A percentile compares a stretch with the other conserved stretches of the same genome.
These are phyloP conservation scores for Collariella sp. DNA, from an alignment of 495 filamentous ascomycete genomes.

Conservation along the genomic window DNA sequence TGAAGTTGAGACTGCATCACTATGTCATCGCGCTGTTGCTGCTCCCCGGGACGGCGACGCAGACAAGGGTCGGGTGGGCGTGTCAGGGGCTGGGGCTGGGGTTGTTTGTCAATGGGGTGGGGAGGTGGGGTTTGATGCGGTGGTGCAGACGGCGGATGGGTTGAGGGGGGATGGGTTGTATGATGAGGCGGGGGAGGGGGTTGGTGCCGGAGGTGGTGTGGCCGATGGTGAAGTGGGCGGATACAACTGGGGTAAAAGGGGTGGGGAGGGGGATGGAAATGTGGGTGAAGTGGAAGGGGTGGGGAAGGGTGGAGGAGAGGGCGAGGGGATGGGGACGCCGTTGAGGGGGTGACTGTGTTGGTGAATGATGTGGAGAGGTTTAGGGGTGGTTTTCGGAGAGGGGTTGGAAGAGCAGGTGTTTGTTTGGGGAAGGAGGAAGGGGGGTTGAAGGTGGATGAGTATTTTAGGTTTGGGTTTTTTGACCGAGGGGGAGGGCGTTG, in stretches of 20 bases:
- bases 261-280: conserved; percentile 25
- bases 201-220: conserved; percentile 56
- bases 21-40: conserved; percentile 80
- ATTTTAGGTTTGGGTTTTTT: conserved; percentile 22
- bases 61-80: conserved; percentile 65
- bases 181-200: conserved; percentile 55
- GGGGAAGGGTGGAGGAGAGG: not conserved
- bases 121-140: conserved; percentile 81
- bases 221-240: conserved; percentile 32
- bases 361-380: conserved; percentile 27
- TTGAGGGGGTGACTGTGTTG: conserved; percentile 21
- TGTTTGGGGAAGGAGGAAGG: conserved; percentile 8
- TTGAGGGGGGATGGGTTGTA: conserved; percentile 63
- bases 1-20: conserved; percentile 88
- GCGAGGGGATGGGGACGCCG: not conserved
- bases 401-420: conserved; percentile 17
- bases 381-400: conserved; percentile 16
- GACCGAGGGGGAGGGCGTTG: conserved; percentile 4
- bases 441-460: conserved; percentile 14
- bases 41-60: conserved; percentile 75
- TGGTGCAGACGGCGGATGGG: conserved; percentile 73
- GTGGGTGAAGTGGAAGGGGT: conserved; percentile 45
- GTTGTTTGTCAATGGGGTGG: conserved; percentile 86
- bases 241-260: not conserved
- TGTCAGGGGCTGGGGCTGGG: conserved; percentile 84